Evolutionary conservation across 345 rosid species (phyloP).

Genomic region (Populus deltoides): DNA sequence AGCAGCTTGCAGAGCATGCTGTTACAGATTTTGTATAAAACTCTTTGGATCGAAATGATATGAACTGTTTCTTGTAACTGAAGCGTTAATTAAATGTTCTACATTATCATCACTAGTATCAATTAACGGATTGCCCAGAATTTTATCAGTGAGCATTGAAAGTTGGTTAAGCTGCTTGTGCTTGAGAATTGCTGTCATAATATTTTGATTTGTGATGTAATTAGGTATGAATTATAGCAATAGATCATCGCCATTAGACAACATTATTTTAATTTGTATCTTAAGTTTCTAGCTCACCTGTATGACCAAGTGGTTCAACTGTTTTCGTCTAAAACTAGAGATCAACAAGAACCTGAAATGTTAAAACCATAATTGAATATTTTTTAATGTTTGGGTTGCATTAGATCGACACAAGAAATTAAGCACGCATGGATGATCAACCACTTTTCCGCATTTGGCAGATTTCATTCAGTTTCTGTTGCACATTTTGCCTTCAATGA

Average conservation of each 20-base stretch:
- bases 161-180: neutral
- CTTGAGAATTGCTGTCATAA: neutral
- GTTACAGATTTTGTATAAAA: conserved; percentile 4
- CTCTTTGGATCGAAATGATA: neutral
- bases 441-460: no score
- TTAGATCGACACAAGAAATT: no score
- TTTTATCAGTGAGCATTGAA: neutral
- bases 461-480: no score
- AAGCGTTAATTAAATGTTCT: neutral
- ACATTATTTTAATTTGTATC: no score
- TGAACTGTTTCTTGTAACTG: neutral
- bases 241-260: neutral
- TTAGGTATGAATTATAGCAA: neutral
- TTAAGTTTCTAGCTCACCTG: no score
- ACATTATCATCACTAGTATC: neutral
- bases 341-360: no score
- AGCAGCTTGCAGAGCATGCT: conserved; percentile 4
- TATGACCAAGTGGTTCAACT: no score
- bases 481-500: no score
- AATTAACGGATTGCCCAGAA: neutral
- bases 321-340: no score
- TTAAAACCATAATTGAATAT: no score
- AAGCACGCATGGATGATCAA: no score
- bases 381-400: no score
- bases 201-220: neutral